Percentiles rank a stretch among this genome's conserved stretches.
Evolutionary conservation across 352 stramenopile species (phyloP).

Genomic region (Globisporangium perplexum): DNA sequence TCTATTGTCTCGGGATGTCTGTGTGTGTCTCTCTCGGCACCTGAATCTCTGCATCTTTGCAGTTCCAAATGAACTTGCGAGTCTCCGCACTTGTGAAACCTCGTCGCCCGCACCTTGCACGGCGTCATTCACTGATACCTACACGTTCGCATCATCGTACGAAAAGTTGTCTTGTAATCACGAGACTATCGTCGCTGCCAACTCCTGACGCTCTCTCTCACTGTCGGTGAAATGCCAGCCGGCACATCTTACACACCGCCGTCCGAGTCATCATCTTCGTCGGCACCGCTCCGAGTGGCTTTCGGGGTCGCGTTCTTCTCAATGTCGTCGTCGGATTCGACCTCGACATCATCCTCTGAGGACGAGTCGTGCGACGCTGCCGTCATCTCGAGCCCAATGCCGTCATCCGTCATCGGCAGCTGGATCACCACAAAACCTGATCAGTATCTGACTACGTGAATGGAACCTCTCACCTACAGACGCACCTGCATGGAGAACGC

Average conservation of each 20-base stretch:
- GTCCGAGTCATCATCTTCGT: conserved; percentile 44
- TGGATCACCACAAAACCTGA: conserved; percentile 9
- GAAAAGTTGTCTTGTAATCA: too few relatives aligned
- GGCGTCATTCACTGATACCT: too few relatives aligned
- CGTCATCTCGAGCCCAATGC: conserved; percentile 55
- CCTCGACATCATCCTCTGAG: conserved; percentile 51
- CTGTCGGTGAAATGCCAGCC: too few relatives aligned
- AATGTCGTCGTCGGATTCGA: conserved; percentile 66
- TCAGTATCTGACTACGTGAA: neutral
- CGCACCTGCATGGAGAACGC: conserved; percentile 80
- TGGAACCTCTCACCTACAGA: conserved; percentile 2
- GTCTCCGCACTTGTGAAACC: too few relatives aligned
- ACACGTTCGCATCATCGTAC: too few relatives aligned
- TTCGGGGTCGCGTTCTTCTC: conserved; percentile 25
- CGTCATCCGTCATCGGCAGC: conserved; percentile 68
- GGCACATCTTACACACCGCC: conserved; percentile 31
- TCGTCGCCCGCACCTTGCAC: too few relatives aligned
- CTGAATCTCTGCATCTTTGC: too few relatives aligned
- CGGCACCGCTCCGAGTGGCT: conserved; percentile 12
- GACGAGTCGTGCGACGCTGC: conserved; percentile 44
- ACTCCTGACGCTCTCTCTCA: too few relatives aligned
- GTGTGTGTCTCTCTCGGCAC: too few relatives aligned
- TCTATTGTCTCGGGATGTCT: too few relatives aligned
- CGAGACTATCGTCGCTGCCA: too few relatives aligned
- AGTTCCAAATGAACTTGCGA: too few relatives aligned